A percentile compares a stretch with the other conserved stretches of the same genome.
phyloP scores from a whole-genome alignment of 768 basidiomycete species.

The Mycena alexandri region DNA sequence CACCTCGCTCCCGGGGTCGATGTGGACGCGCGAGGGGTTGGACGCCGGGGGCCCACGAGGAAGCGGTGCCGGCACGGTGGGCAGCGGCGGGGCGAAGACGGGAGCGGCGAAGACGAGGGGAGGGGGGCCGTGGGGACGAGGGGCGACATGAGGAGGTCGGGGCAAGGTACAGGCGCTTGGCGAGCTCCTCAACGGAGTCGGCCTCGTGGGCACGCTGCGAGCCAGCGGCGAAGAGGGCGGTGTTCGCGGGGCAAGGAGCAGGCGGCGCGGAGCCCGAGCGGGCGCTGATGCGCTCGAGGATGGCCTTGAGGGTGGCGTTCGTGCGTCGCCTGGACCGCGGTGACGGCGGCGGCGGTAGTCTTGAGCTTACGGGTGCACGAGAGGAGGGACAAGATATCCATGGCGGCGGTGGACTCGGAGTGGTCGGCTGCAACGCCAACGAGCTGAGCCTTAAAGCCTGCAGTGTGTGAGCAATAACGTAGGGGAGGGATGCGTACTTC shows the following conservation, averaged over 20 bases:
- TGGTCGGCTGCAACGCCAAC: too few species aligned
- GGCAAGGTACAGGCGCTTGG: not conserved
- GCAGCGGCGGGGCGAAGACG: not conserved
- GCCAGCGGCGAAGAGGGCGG: too few species aligned
- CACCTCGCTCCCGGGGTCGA: too few species aligned
- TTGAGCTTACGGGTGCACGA: not conserved
- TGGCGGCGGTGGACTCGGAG: too few species aligned
- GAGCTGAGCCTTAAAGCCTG: too few species aligned
- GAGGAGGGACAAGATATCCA: too few species aligned
- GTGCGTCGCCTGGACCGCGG: not conserved
- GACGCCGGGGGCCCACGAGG: too few species aligned
- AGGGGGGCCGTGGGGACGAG: not conserved
- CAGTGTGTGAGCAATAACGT: too few species aligned
- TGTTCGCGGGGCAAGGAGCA: too few species aligned
- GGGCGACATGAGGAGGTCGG: not conserved
- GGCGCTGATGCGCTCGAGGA: conserved; percentile 1
- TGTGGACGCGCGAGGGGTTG: too few species aligned
- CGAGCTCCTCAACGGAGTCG: not conserved
- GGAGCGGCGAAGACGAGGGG: not conserved
- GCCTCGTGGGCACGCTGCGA: not conserved
- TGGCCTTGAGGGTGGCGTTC: not conserved
- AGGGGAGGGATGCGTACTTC: too few species aligned
- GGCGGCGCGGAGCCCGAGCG: not conserved
- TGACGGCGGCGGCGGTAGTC: not conserved
- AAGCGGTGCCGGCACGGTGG: too few species aligned